Evolutionary conservation across 345 rosid genomes (phyloP).

Genomic region (Boechera stricta): DNA sequence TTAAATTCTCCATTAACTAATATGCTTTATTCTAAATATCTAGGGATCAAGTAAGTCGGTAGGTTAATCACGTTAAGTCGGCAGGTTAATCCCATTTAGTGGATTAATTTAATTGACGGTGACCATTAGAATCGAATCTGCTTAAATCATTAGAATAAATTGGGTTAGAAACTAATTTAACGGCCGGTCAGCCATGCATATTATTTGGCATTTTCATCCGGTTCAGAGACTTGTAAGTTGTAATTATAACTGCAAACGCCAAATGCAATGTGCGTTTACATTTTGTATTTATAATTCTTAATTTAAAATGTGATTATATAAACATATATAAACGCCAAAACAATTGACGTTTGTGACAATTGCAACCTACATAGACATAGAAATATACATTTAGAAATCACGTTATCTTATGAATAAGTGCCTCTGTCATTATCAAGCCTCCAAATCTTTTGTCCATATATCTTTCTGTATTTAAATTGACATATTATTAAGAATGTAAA

Average conservation of each 20-base stretch:
- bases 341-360: background rate
- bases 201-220: background rate
- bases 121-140: background rate
- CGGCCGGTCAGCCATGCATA: background rate
- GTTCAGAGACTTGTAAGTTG: background rate
- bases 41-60: slow-evolving; percentile 42
- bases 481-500: background rate
- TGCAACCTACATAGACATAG: background rate
- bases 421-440: background rate
- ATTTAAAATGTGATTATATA: background rate
- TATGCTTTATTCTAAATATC: slow-evolving; percentile 21
- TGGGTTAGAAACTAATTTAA: background rate
- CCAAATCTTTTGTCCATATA: slow-evolving; percentile 9
- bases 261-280: background rate
- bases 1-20: slow-evolving; percentile 14
- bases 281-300: background rate
- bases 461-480: background rate
- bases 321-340: background rate
- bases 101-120: slow-evolving; percentile 18
- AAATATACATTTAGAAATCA: background rate
- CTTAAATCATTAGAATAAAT: background rate
- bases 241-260: background rate
- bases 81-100: slow-evolving; percentile 27
- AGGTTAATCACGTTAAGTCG: slow-evolving; percentile 35
- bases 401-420: background rate